Evolutionary conservation across 306 rosid genomes (phyloP).

Genomic region (Cucurbita moschata): DNA sequence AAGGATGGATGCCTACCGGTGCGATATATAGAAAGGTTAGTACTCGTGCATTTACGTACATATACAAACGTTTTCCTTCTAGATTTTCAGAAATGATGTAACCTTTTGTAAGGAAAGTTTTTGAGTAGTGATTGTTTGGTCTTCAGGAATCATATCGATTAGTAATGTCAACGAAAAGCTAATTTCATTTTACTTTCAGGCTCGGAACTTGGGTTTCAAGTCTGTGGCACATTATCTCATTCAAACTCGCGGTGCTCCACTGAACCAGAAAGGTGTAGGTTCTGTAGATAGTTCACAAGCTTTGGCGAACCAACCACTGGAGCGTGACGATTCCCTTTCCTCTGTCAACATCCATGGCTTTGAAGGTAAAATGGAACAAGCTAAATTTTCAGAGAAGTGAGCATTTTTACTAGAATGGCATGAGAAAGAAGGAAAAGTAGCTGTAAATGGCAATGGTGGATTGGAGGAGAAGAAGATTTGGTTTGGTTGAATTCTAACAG

Average conservation of each 20-base stretch:
- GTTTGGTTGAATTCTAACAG: background rate
- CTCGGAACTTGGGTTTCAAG: slow-evolving; percentile 25
- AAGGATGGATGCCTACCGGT: slow-evolving; percentile 74
- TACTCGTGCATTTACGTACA: background rate
- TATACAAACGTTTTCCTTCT: background rate
- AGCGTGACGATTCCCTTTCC: background rate
- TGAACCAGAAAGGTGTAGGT: background rate
- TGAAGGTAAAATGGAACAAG: background rate
- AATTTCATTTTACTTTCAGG: slow-evolving; percentile 12
- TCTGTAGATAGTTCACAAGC: background rate
- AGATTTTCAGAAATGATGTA: background rate
- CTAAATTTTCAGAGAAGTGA: background rate
- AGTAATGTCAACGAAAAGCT: background rate
- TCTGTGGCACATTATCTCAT: slow-evolving; percentile 43
- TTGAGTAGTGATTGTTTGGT: background rate
- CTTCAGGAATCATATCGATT: background rate
- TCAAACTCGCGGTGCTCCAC: slow-evolving; percentile 11
- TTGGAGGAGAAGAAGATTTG: background rate
- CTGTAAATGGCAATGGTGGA: background rate
- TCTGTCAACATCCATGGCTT: background rate
- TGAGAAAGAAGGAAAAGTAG: background rate
- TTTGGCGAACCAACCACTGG: background rate
- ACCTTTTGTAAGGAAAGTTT: background rate
- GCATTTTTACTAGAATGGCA: background rate
- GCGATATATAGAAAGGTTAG: slow-evolving; percentile 45